phyloP scores from a whole-genome alignment of 2,329 filamentous ascomycete genomes.

The Fusarium penzigii region DNA sequence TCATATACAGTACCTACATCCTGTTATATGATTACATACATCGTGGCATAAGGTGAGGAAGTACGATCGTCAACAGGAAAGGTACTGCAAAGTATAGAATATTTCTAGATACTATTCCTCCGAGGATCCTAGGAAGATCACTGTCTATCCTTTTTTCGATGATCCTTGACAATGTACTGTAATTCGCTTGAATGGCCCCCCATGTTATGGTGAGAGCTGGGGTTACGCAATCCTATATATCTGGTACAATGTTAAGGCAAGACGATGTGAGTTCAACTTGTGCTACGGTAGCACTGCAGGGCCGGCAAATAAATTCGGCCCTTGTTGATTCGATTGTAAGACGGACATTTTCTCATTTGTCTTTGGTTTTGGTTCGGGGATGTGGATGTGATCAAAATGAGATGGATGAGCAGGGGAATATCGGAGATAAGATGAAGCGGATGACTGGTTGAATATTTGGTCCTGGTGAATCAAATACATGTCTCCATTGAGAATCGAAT shows the following conservation, averaged over 20 bases:
- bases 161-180: neutral
- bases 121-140: neutral
- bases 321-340: slow-evolving; percentile 15
- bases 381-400: neutral
- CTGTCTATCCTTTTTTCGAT: neutral
- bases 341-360: slow-evolving; percentile 11
- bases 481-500: neutral
- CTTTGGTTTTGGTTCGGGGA: too few species aligned
- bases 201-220: neutral
- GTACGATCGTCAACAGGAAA: too few species aligned
- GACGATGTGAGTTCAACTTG: too few species aligned
- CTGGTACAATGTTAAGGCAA: neutral
- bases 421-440: neutral
- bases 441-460: neutral
- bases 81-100: too few species aligned
- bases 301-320: slow-evolving; percentile 7
- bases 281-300: slow-evolving; percentile 2
- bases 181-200: too few species aligned
- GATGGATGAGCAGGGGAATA: neutral
- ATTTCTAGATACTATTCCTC: too few species aligned
- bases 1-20: too few species aligned
- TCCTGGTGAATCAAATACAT: neutral
- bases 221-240: neutral
- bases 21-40: too few species aligned
- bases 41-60: too few species aligned